Percentiles rank a stretch among this genome's conserved stretches.
Evolutionary conservation across 352 stramenopile species (phyloP).

Genomic region (Elongisporangium prolatum): DNA sequence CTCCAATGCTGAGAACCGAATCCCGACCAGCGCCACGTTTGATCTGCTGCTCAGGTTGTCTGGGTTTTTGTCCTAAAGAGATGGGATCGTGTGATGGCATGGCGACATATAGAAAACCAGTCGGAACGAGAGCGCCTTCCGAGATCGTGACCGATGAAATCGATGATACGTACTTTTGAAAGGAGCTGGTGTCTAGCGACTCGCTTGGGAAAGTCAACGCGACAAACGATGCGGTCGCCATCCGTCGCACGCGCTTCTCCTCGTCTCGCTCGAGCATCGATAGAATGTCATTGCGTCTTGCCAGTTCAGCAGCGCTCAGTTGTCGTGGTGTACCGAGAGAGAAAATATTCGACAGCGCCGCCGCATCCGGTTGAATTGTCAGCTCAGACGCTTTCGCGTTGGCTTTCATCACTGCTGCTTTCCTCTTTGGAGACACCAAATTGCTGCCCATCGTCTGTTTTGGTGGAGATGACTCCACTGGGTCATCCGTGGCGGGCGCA

Average conservation of each 20-base stretch:
- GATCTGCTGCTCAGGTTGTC: constrained; percentile 8
- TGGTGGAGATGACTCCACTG: background rate
- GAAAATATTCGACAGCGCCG: constrained; percentile 54
- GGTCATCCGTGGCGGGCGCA: background rate
- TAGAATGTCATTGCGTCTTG: constrained; percentile 46
- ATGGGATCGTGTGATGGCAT: background rate
- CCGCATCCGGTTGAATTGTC: constrained; percentile 12
- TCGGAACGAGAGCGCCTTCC: background rate
- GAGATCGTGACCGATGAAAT: constrained; percentile 27
- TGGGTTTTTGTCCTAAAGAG: constrained; percentile 1
- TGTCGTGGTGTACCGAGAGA: constrained; percentile 52
- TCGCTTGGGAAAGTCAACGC: constrained; percentile 21
- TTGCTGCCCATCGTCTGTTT: background rate
- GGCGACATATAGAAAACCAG: background rate
- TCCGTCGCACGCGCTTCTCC: constrained; percentile 14
- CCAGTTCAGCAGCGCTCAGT: constrained; percentile 35
- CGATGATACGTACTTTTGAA: constrained; percentile 30
- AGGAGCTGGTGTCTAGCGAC: constrained; percentile 20
- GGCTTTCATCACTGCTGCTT: background rate
- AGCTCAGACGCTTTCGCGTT: constrained; percentile 3
- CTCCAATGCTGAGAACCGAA: background rate
- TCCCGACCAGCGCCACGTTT: background rate
- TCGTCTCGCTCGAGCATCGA: constrained; percentile 37
- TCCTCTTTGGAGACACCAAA: background rate
- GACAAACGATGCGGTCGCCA: constrained; percentile 26